Base-by-base conservation (phyloP, 202 grass and related monocot species). In the Carex arenaria region DNA sequence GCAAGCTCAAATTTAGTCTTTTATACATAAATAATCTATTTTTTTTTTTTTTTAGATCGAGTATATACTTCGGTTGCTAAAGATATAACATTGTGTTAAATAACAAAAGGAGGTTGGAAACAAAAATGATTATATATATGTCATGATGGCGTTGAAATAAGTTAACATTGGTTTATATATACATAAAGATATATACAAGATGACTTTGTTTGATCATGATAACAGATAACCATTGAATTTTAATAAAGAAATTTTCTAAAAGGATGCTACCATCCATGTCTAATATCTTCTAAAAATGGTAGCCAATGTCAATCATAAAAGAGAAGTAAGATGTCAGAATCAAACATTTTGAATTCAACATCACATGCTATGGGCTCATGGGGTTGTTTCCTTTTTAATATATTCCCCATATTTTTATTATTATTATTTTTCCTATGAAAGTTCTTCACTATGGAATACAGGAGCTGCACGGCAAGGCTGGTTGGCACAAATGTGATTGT, bases 401-500 rank as follows among this genome's bases (percentile, higher is more conserved):
- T 51, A 78, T 57, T 78, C 30, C 34, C 26, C 30, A 18, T 76
- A 42, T 4, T 5, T 7, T 23, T 75, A 17, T 18, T 12, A 32
- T 76, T 10, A 10, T 47, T 47, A 59, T 59, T 38, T 34, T 15
- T 10, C 20, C 3, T 76, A 56, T 56, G 53, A 18, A 77, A 75
- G 72, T 54, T 38, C 22, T 82, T 63, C 19, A 80, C 32, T 26
- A 31, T 80, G 36, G 59, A 80, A 80, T 80, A 70, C 80, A 70
- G 47, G 45, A 67, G 14, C 64, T 55, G 64, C 80, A 82, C 80
- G 80, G 80, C 80, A 82, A 52, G 80, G 64, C 64, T 19, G 64
- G 80, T 82, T 82, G 45, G 80, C 80, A 67, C 65, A 82, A 56
- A 82, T 82, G 80, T 82, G 47, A 55, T 3, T 82, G 80, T 82